phyloP scores from a whole-genome alignment of 2,329 filamentous ascomycete genomes.

The Trichoderma atroviride region DNA sequence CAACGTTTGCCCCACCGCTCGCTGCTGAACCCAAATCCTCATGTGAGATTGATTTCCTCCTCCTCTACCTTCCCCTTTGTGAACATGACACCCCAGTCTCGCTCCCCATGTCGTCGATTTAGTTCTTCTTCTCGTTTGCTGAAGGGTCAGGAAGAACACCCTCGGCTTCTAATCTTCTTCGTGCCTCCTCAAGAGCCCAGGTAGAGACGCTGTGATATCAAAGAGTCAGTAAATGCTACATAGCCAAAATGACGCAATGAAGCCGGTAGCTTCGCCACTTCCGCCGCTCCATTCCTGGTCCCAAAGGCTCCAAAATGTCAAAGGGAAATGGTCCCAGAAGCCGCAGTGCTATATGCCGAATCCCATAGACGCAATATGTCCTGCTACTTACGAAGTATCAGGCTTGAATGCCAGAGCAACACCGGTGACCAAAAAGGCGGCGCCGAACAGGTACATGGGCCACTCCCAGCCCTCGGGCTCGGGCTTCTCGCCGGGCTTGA shows the following conservation, averaged over 20 bases:
- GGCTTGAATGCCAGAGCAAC: constrained; percentile 95
- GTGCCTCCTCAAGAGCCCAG: constrained; percentile 96
- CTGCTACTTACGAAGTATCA: constrained; percentile 87
- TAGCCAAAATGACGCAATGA: constrained; percentile 34
- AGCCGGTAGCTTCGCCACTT: not conserved
- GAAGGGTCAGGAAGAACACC: constrained; percentile 82
- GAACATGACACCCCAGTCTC: constrained; percentile 10
- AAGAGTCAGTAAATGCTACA: constrained; percentile 35
- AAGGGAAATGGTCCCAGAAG: not conserved
- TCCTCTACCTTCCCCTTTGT: constrained; percentile 26
- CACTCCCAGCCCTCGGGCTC: constrained; percentile 97
- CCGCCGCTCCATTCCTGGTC: not conserved
- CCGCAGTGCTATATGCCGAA: not conserved
- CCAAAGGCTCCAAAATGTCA: not conserved
- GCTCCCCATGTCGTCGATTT: constrained; percentile 23
- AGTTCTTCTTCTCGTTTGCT: constrained; percentile 59
- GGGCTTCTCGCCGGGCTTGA: constrained; percentile 93
- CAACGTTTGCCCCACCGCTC: constrained; percentile 28
- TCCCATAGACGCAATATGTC: not conserved
- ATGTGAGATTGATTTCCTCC: constrained; percentile 21
- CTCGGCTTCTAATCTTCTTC: constrained; percentile 92
- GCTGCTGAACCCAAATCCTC: constrained; percentile 28
- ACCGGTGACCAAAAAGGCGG: constrained; percentile 70
- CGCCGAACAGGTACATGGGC: constrained; percentile 82
- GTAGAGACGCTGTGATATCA: constrained; percentile 82